Conservation (phyloP, 768 basidiomycete species). For the Gyrodon lividus region DNA sequence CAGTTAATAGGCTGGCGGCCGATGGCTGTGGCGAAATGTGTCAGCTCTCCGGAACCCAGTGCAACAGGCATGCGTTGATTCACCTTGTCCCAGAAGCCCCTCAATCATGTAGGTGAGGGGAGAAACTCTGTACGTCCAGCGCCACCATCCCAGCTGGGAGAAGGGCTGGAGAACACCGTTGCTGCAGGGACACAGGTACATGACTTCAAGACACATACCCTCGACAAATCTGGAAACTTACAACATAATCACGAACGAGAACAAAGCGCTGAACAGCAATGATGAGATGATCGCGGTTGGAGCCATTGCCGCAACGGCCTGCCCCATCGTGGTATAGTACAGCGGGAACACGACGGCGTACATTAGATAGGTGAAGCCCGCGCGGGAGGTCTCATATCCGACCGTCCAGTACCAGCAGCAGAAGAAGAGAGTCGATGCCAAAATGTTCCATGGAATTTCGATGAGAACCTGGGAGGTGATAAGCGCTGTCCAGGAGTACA, state of each 20-base stretch:
- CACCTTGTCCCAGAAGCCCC: constrained; percentile 35
- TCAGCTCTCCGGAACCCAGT: background rate
- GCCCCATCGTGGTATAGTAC: constrained; percentile 44
- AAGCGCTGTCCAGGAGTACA: constrained; percentile 63
- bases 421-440: constrained; percentile 41
- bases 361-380: constrained; percentile 40
- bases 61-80: background rate
- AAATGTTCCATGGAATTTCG: constrained; percentile 45
- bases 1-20: constrained; percentile 47
- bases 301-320: constrained; percentile 42
- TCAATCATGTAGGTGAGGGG: constrained; percentile 54
- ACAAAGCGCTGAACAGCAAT: constrained; percentile 37
- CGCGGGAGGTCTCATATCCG: constrained; percentile 37
- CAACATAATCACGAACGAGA: constrained; percentile 45
- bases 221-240: constrained; percentile 19
- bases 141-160: constrained; percentile 34
- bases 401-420: constrained; percentile 51
- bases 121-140: constrained; percentile 42
- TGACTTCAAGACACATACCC: background rate
- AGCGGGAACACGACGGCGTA: constrained; percentile 39
- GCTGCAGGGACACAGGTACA: constrained; percentile 19
- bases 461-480: constrained; percentile 51
- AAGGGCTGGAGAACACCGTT: constrained; percentile 50
- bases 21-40: constrained; percentile 37
- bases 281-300: constrained; percentile 42